phyloP scores from a whole-genome alignment of 179 eudicot species.

The Carnegiea gigantea region DNA sequence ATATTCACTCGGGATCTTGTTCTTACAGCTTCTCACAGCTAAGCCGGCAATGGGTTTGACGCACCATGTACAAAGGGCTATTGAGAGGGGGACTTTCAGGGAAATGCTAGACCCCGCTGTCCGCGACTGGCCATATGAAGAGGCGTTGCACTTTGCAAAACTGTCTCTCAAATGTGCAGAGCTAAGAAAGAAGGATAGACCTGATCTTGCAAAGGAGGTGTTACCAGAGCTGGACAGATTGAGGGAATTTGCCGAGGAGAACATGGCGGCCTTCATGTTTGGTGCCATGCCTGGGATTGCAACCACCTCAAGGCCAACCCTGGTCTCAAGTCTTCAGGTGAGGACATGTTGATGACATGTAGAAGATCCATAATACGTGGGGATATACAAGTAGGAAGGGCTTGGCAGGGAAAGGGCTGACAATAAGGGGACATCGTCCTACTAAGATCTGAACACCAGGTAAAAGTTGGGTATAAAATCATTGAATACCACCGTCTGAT shows the following conservation, averaged over 20 bases:
- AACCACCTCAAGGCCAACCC: slow-evolving; percentile 13
- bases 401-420: background rate
- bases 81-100: slow-evolving; percentile 30
- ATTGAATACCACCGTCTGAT: too few species aligned
- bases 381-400: background rate
- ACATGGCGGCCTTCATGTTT: slow-evolving; percentile 17
- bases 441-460: background rate
- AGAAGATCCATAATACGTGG: background rate
- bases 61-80: slow-evolving; percentile 37
- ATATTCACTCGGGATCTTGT: slow-evolving; percentile 43
- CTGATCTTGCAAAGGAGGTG: slow-evolving; percentile 32
- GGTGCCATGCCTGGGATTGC: background rate
- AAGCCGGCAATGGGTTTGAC: slow-evolving; percentile 46
- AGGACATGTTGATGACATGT: background rate
- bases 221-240: slow-evolving; percentile 32
- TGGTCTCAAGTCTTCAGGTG: slow-evolving; percentile 11
- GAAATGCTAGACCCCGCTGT: slow-evolving; percentile 35
- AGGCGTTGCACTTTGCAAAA: slow-evolving; percentile 35
- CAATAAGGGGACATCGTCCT: too few species aligned
- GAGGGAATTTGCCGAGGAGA: slow-evolving; percentile 34
- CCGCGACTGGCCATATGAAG: slow-evolving; percentile 39
- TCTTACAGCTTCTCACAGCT: slow-evolving; percentile 38
- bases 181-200: slow-evolving; percentile 42
- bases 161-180: slow-evolving; percentile 39
- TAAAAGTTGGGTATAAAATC: too few species aligned